phyloP scores from a whole-genome alignment of 352 stramenopile genomes.

The Elongisporangium prolatum region DNA sequence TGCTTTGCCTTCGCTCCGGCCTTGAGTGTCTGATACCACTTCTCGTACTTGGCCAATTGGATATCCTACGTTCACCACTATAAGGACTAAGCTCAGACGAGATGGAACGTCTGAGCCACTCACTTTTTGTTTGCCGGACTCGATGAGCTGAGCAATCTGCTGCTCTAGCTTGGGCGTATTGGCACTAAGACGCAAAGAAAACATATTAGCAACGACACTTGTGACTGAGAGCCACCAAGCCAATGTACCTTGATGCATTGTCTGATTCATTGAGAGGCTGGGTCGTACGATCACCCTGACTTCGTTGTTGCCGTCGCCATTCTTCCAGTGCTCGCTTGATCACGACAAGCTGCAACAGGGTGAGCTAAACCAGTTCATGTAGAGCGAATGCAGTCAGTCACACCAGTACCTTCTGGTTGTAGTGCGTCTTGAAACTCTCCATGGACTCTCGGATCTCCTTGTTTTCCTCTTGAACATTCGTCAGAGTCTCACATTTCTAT shows the following conservation, averaged over 20 bases:
- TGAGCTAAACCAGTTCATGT: not conserved
- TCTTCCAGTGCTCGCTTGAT: slow-evolving; percentile 88
- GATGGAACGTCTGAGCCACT: slow-evolving; percentile 5
- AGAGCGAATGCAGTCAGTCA: too few relatives aligned
- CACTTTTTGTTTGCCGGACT: slow-evolving; percentile 36
- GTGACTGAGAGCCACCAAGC: not conserved
- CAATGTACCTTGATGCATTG: slow-evolving; percentile 9
- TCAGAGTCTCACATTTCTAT: slow-evolving; percentile 75
- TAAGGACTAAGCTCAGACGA: not conserved
- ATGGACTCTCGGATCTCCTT: slow-evolving; percentile 74
- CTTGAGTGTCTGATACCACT: slow-evolving; percentile 85
- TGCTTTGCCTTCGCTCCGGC: slow-evolving; percentile 80
- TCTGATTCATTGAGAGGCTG: slow-evolving; percentile 2
- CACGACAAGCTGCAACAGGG: slow-evolving; percentile 70
- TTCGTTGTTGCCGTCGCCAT: slow-evolving; percentile 62
- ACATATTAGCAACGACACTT: slow-evolving; percentile 1
- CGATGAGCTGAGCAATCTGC: slow-evolving; percentile 55
- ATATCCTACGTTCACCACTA: slow-evolving; percentile 31
- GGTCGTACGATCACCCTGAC: slow-evolving; percentile 7
- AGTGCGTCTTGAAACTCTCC: slow-evolving; percentile 82
- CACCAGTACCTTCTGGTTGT: slow-evolving; percentile 78
- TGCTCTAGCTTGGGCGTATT: slow-evolving; percentile 35
- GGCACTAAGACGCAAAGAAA: slow-evolving; percentile 15
- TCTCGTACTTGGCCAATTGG: slow-evolving; percentile 78
- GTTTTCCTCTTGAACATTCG: slow-evolving; percentile 73